These are phyloP conservation scores for Fonsecaea monophora DNA, from an alignment of 2,329 filamentous ascomycete genomes.

Conservation along the genomic window DNA sequence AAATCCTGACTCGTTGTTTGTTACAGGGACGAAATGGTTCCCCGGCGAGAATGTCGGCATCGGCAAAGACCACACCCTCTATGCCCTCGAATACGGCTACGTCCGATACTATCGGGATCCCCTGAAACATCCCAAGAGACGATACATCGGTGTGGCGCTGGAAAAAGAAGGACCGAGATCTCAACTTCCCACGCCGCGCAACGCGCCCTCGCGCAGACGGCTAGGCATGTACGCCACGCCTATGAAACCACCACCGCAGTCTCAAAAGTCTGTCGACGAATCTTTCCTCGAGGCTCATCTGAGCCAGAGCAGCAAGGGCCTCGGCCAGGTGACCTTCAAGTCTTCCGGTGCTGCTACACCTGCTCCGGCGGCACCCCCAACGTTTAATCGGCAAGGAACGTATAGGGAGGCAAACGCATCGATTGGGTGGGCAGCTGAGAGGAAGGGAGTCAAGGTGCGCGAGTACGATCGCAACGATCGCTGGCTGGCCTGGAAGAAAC, in stretches of 20 bases:
- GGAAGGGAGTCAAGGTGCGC: constrained; percentile 63
- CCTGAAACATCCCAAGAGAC: constrained; percentile 77
- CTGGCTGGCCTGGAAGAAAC: constrained; percentile 71
- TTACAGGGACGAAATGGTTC: constrained; percentile 81
- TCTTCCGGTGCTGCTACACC: constrained; percentile 40
- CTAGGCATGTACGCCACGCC: constrained; percentile 73
- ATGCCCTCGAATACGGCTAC: constrained; percentile 81
- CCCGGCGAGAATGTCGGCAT: constrained; percentile 95
- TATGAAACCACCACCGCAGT: constrained; percentile 41
- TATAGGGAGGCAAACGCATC: constrained; percentile 61
- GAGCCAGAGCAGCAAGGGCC: constrained; percentile 27
- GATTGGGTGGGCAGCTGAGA: constrained; percentile 48
- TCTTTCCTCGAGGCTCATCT: constrained; percentile 33
- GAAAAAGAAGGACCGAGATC: constrained; percentile 68
- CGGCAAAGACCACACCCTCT: constrained; percentile 96
- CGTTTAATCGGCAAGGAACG: constrained; percentile 42
- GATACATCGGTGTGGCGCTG: constrained; percentile 94
- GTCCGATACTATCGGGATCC: constrained; percentile 98
- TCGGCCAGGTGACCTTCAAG: constrained; percentile 30
- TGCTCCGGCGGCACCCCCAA: constrained; percentile 35
- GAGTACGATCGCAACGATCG: constrained; percentile 64
- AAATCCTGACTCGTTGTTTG: background rate
- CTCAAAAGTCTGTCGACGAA: constrained; percentile 28
- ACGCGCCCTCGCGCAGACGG: constrained; percentile 75
- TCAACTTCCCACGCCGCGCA: constrained; percentile 75